Evolutionary conservation across 1,284 basidiomycete genomes (phyloP), one percentile per base, ranked within the genome.

Genomic region (Microbotryomycetes sp.): DNA sequence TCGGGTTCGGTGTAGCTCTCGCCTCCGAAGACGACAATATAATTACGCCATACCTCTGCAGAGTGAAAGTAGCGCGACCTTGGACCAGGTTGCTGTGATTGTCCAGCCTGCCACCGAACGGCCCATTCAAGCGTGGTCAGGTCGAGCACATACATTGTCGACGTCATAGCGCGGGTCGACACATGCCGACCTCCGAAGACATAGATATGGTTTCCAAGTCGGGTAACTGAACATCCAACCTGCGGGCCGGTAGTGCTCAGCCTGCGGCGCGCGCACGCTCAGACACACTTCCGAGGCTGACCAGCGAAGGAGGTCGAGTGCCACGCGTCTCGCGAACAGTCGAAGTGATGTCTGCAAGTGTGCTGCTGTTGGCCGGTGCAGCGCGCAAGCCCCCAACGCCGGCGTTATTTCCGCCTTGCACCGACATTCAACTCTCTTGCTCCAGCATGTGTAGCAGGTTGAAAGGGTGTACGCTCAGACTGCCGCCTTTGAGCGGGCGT

Each of bases 141-240:
- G 77, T 93, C 86, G 73, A 96, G 89, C 47, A 84, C 79, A 77
- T 91, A 93, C 72, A 94, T 83, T 76, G 92, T 89, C 28, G 86
- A 82, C 49, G 91, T 86, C 85, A 94, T 89, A 64, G 85, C 82
- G 30, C 90, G 85, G 64, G 88, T 87, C 5, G 87, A 82, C 58
- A 93, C 90, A 55, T 91, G 78, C 53, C 91, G 82, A 28, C 91
- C 91, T 48, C 91, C 91, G 83, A 91, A 91, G 54, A 91, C 81
- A 75, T 88, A 91, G 81, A 91, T 83, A 75, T 86, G 86, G 53
- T 85, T 85, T 52, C 86, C 87, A 45, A 90, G 81, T 58, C 90
- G 85, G 30, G 89, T 91, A 28, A 87, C 88, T 4, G 88, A 89
- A 54, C 66, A 69, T 7, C 71, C 71, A 51, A 72, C 70, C 58